These are phyloP conservation scores for Cardamine resedifolia DNA, from an alignment of 345 rosid species.

Conservation along the genomic window DNA sequence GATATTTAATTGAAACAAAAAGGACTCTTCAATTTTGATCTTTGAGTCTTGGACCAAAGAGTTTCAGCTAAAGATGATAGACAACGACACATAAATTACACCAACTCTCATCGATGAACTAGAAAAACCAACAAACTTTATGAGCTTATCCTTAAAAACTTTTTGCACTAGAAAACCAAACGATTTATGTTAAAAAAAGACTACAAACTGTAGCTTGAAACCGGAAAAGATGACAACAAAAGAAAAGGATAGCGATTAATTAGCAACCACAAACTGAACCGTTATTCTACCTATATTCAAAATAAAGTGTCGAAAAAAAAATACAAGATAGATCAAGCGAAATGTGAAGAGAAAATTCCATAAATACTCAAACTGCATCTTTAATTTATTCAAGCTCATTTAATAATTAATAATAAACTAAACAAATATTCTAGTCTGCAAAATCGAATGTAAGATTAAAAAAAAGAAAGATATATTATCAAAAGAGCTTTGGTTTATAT, in stretches of 20 bases:
- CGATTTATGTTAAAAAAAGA: too few species aligned
- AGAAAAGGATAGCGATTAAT: too few species aligned
- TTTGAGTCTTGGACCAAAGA: not conserved
- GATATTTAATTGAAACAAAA: not conserved
- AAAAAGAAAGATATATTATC: not conserved
- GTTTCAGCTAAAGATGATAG: not conserved
- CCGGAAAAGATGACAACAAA: too few species aligned
- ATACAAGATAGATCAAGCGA: not conserved
- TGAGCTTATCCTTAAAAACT: not conserved
- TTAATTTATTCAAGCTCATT: conserved; percentile 27
- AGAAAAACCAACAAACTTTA: too few species aligned
- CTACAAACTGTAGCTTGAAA: too few species aligned
- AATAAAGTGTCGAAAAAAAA: not conserved
- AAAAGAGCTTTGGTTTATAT: conserved; percentile 28
- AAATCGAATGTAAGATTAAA: conserved; percentile 3
- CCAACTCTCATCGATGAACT: too few species aligned
- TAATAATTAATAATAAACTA: conserved; percentile 17
- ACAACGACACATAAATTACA: too few species aligned
- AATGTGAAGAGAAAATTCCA: not conserved
- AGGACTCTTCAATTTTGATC: not conserved
- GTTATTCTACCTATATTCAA: not conserved
- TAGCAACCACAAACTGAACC: not conserved
- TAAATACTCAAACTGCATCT: not conserved
- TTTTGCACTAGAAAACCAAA: too few species aligned
- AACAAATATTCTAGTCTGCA: conserved; percentile 15